These are phyloP conservation scores for Silene conica DNA, from an alignment of 148 eudicot species.

Conservation along the genomic window DNA sequence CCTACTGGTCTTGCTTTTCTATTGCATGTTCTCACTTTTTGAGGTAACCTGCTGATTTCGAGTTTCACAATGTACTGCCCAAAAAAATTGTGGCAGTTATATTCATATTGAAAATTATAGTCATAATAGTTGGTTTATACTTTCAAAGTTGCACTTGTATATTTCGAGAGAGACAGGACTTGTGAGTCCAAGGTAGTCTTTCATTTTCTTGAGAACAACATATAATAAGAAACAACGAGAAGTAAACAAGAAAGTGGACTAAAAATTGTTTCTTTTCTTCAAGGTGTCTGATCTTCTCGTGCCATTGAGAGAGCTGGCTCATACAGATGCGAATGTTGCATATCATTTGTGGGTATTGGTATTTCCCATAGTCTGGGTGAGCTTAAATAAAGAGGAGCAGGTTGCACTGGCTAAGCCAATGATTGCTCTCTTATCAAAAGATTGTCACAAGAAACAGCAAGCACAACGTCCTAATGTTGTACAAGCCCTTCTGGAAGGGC, in stretches of 20 bases:
- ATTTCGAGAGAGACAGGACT: not conserved
- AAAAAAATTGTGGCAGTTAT: too few species aligned
- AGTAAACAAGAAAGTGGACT: not conserved
- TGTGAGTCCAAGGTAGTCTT: not conserved
- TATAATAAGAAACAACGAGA: not conserved
- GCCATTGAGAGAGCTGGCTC: conserved; percentile 96
- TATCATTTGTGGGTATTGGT: conserved; percentile 97
- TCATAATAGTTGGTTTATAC: too few species aligned
- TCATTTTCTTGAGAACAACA: too few species aligned
- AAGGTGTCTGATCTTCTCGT: conserved; percentile 91
- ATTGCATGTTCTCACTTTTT: too few species aligned
- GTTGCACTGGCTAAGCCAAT: conserved; percentile 91
- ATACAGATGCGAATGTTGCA: conserved; percentile 98
- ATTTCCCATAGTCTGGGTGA: conserved; percentile 98
- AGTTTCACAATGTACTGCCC: too few species aligned
- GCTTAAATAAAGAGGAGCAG: conserved; percentile 94
- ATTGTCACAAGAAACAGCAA: conserved; percentile 90
- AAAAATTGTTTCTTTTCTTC: conserved; percentile 15
- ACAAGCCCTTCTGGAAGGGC: conserved; percentile 97
- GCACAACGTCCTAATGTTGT: conserved; percentile 90
- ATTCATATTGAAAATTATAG: too few species aligned
- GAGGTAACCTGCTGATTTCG: too few species aligned
- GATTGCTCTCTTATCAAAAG: conserved; percentile 85
- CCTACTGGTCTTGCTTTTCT: too few species aligned
- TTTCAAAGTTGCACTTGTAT: too few species aligned